Percentiles rank a stretch among this genome's conserved stretches.
Evolutionary conservation across 2,329 filamentous ascomycete genomes (phyloP).

Genomic region (Fonsecaea erecta): DNA sequence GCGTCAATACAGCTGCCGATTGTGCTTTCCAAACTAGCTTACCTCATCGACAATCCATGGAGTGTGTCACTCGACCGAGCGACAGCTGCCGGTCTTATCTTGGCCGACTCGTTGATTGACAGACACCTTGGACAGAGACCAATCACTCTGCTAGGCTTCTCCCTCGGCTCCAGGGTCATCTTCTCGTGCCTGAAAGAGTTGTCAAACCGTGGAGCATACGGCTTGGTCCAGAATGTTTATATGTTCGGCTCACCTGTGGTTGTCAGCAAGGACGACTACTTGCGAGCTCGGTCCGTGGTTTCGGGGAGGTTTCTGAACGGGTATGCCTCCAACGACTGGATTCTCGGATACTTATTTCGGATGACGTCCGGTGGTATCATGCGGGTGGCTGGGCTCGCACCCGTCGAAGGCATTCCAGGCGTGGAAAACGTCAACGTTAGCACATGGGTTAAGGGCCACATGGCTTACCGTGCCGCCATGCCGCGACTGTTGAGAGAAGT

Average conservation of each 20-base stretch:
- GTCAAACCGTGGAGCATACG: constrained; percentile 78
- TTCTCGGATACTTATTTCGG: constrained; percentile 91
- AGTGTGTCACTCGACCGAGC: constrained; percentile 93
- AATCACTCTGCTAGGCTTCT: constrained; percentile 93
- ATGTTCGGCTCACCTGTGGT: constrained; percentile 92
- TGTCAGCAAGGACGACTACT: constrained; percentile 86
- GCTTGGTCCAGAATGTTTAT: constrained; percentile 92
- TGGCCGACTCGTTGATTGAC: constrained; percentile 92
- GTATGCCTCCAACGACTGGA: constrained; percentile 96
- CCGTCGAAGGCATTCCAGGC: constrained; percentile 74
- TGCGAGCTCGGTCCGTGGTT: constrained; percentile 79
- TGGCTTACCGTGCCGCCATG: constrained; percentile 95
- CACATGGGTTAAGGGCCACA: constrained; percentile 83
- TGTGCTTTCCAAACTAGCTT: constrained; percentile 88
- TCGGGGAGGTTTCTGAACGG: constrained; percentile 93
- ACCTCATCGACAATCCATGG: constrained; percentile 98
- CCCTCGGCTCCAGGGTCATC: constrained; percentile 87
- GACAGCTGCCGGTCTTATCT: constrained; percentile 83
- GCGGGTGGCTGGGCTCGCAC: constrained; percentile 79
- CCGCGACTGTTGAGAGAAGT: constrained; percentile 83
- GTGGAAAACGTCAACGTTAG: constrained; percentile 91
- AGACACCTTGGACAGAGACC: constrained; percentile 88
- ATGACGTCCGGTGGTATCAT: constrained; percentile 91
- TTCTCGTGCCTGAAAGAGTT: constrained; percentile 90
- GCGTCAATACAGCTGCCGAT: constrained; percentile 89